Percentiles rank a stretch among this genome's conserved stretches.
phyloP scores from a whole-genome alignment of 805 yeast species.

The Starmerella gropengiesseri region DNA sequence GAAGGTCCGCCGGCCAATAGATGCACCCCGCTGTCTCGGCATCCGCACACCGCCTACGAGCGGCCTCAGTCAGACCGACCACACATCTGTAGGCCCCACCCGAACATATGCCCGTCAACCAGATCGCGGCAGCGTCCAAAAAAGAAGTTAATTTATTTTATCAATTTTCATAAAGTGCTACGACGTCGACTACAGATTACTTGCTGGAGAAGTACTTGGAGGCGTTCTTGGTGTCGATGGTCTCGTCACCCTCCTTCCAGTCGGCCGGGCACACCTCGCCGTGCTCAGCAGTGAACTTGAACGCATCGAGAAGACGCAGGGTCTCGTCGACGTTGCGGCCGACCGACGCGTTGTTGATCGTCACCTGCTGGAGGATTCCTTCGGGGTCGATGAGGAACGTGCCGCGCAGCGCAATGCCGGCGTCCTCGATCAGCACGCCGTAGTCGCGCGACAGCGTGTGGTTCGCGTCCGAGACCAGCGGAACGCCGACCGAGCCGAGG shows the following conservation, averaged over 20 bases:
- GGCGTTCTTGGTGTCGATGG: conserved; percentile 45
- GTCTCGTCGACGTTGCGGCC: conserved; percentile 99
- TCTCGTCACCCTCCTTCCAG: conserved; percentile 94
- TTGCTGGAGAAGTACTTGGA: conserved; percentile 18
- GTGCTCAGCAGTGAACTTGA: conserved; percentile 98
- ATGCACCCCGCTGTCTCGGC: no score
- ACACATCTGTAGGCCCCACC: no score
- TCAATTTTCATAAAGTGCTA: conserved; percentile 10
- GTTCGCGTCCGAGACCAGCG: conserved; percentile 94
- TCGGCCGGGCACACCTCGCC: conserved; percentile 99
- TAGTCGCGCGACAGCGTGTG: conserved; percentile 88
- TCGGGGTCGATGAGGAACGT: conserved; percentile 95
- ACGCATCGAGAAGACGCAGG: conserved; percentile 92
- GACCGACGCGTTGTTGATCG: conserved; percentile 97
- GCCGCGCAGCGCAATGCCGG: conserved; percentile 96
- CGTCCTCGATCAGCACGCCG: conserved; percentile 95
- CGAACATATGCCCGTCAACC: no score
- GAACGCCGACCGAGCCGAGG: conserved; percentile 87
- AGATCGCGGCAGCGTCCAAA: no score
- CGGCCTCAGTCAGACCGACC: no score
- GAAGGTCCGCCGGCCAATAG: no score
- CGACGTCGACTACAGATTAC: no score
- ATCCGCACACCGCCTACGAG: no score
- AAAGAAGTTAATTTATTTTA: no score
- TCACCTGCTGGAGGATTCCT: conserved; percentile 89